Evolutionary conservation across 2,329 filamentous ascomycete species (phyloP).

Genomic region (Sclerotiophoma versabilis): DNA sequence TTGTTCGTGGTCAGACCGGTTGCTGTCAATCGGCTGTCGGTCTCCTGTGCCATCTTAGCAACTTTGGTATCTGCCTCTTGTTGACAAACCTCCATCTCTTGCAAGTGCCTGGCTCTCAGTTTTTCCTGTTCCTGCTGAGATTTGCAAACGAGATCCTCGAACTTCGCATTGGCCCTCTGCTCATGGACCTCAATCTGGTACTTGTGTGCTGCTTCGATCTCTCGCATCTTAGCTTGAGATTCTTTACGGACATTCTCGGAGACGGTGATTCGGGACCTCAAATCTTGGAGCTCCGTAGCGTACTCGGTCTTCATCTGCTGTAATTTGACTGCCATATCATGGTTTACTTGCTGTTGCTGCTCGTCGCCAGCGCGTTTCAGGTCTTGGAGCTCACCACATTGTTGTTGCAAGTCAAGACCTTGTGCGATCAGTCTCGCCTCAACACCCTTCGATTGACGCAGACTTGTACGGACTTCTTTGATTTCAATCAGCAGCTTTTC

Average conservation of each 20-base stretch:
- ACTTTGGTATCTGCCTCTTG: not conserved
- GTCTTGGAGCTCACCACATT: conserved; percentile 17
- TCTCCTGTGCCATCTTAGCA: not conserved
- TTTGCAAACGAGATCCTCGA: conserved; percentile 3
- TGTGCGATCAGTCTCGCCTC: conserved; percentile 15
- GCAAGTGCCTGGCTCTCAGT: not conserved
- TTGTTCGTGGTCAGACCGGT: not conserved
- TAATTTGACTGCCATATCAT: not conserved
- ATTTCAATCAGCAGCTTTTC: conserved; percentile 15
- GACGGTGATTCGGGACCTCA: conserved; percentile 15
- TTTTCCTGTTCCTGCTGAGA: not conserved
- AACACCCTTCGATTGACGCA: conserved; percentile 14
- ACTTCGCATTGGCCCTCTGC: conserved; percentile 15
- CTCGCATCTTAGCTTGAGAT: conserved; percentile 20
- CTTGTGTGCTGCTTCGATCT: conserved; percentile 19
- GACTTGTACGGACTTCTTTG: conserved; percentile 14
- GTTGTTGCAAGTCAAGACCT: conserved; percentile 18
- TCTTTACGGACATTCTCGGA: conserved; percentile 23
- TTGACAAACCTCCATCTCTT: not conserved
- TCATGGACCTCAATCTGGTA: conserved; percentile 25
- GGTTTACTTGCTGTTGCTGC: conserved; percentile 11
- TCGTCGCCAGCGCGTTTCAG: conserved; percentile 7
- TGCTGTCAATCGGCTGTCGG: not conserved
- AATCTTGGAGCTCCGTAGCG: conserved; percentile 14
- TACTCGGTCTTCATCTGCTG: not conserved